A percentile compares a stretch with the other conserved stretches of the same genome.
These are phyloP conservation scores for Xanthoconium purpureum DNA, from an alignment of 768 basidiomycete genomes.

Conservation along the genomic window DNA sequence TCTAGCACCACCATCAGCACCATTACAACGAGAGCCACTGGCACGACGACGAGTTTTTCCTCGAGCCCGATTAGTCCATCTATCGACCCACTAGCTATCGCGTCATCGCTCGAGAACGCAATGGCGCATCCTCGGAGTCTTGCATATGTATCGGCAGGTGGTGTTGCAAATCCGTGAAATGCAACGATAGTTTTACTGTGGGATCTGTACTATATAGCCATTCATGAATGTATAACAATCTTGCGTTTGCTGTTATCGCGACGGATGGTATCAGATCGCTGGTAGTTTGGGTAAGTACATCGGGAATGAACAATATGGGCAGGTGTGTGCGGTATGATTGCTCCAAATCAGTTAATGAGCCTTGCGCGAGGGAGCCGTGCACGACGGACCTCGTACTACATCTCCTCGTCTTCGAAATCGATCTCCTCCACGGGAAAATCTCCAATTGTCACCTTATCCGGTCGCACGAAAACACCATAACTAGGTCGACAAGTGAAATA, in stretches of 20 bases:
- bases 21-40: background rate
- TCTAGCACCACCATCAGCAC: background rate
- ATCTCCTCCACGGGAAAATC: slow-evolving; percentile 87
- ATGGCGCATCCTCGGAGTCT: background rate
- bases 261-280: background rate
- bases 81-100: slow-evolving; percentile 17
- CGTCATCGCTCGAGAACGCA: slow-evolving; percentile 18
- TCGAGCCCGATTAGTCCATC: background rate
- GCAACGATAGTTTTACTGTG: background rate
- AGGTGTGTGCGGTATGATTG: too few species aligned
- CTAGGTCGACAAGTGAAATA: slow-evolving; percentile 80
- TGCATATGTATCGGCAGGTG: background rate
- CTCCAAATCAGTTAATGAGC: background rate
- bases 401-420: slow-evolving; percentile 73
- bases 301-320: background rate
- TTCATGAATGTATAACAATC: background rate
- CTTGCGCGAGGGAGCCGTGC: too few species aligned
- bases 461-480: slow-evolving; percentile 83
- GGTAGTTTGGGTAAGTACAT: background rate
- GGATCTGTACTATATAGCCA: background rate
- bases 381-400: slow-evolving; percentile 36
- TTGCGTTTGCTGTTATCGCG: background rate
- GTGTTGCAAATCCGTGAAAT: background rate
- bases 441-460: slow-evolving; percentile 77
- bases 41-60: slow-evolving; percentile 1